A percentile compares a stretch with the other conserved stretches of the same genome.
Evolutionary conservation across 129 eudicot species (phyloP).

Genomic region (Flaveria linearis): DNA sequence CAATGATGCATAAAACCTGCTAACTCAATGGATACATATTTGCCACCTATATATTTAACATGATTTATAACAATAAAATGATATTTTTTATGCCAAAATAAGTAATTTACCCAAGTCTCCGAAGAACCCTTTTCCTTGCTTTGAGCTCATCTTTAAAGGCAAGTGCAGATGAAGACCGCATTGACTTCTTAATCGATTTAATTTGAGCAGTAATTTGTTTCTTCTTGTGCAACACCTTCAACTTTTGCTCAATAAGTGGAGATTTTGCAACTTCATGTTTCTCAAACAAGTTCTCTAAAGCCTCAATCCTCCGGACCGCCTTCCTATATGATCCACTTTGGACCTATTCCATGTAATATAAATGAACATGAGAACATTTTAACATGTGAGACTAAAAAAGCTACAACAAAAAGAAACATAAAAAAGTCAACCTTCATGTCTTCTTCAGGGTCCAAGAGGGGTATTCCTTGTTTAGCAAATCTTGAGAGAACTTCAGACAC

Average conservation of each 20-base stretch:
- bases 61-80: not conserved
- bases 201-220: slow-evolving; percentile 74
- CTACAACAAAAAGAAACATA: not conserved
- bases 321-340: slow-evolving; percentile 82
- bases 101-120: slow-evolving; percentile 80
- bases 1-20: not conserved
- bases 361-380: slow-evolving; percentile 7
- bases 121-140: slow-evolving; percentile 90
- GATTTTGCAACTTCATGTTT: slow-evolving; percentile 91
- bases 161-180: slow-evolving; percentile 72
- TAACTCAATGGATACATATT: not conserved
- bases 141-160: slow-evolving; percentile 98
- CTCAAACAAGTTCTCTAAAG: slow-evolving; percentile 75
- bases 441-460: slow-evolving; percentile 94
- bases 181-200: slow-evolving; percentile 66
- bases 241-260: slow-evolving; percentile 88
- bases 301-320: slow-evolving; percentile 79
- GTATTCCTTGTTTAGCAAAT: slow-evolving; percentile 79
- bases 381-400: not conserved
- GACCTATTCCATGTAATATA: slow-evolving; percentile 48
- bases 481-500: slow-evolving; percentile 82
- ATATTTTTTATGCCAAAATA: not conserved
- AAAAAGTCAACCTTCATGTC: slow-evolving; percentile 77
- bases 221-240: slow-evolving; percentile 74
- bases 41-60: not conserved